Conservation (phyloP, 2,329 filamentous ascomycete species). For the Claviceps quebecensis region DNA sequence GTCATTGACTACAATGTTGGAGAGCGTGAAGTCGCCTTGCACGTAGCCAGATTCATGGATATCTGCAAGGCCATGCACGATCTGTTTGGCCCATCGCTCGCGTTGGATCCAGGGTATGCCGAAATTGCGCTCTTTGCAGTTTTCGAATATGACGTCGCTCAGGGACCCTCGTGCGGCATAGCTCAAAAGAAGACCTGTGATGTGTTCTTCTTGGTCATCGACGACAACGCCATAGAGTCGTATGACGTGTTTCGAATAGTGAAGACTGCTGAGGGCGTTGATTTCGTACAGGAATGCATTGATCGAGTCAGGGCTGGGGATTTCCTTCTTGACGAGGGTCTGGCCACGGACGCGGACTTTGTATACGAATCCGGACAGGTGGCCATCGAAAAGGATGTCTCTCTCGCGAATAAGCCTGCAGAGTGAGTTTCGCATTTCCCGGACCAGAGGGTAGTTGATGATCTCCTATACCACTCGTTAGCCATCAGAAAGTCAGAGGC, state of each 20-base stretch:
- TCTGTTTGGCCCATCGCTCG: slow-evolving; percentile 81
- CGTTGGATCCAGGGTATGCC: slow-evolving; percentile 54
- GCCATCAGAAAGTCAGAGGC: background rate
- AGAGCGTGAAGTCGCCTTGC: slow-evolving; percentile 92
- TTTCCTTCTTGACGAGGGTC: slow-evolving; percentile 90
- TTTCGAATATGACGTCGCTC: slow-evolving; percentile 82
- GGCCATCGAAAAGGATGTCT: slow-evolving; percentile 71
- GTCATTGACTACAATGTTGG: slow-evolving; percentile 87
- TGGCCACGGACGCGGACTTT: slow-evolving; percentile 60
- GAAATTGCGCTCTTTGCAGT: slow-evolving; percentile 41
- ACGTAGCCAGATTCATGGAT: slow-evolving; percentile 95
- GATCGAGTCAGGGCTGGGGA: slow-evolving; percentile 85
- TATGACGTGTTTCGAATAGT: slow-evolving; percentile 63
- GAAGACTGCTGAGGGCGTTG: slow-evolving; percentile 74
- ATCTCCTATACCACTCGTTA: slow-evolving; percentile 48
- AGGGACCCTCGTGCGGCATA: slow-evolving; percentile 78
- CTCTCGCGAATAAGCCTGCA: slow-evolving; percentile 55
- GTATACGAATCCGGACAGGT: slow-evolving; percentile 96
- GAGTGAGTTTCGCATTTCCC: slow-evolving; percentile 58
- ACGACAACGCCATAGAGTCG: slow-evolving; percentile 78
- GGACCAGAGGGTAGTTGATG: slow-evolving; percentile 66
- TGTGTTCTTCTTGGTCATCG: slow-evolving; percentile 67
- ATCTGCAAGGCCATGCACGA: slow-evolving; percentile 75
- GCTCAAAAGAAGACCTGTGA: slow-evolving; percentile 82
- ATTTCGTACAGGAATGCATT: slow-evolving; percentile 97